Evolutionary conservation across 1,139 yeast species (phyloP), one percentile per base, ranked within the genome.

Genomic region (Taphrina wiesneri): DNA sequence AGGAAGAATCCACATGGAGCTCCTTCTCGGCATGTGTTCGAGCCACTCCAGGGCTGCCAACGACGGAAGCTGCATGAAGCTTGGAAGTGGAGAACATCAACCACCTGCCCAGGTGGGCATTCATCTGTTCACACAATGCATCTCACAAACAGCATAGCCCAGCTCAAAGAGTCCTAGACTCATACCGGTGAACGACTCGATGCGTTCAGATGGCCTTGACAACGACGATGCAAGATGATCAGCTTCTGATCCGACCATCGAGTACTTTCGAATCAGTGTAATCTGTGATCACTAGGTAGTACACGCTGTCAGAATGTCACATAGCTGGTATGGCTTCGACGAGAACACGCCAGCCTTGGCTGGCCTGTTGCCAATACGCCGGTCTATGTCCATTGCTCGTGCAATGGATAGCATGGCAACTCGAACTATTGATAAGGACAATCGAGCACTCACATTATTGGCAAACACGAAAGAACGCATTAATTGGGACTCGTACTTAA

Each of bases 381-480:
- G 64, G 21, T 25, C 46, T 19, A 21, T 41, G 19, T 60, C 64
- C 3, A 53, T 60, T 15, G 64, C 49, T 0, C 26, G 49, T 19
- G 39, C 56, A 15, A 49, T 60, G 57, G 63, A 59, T 47, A 32
- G 11, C 11, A 36, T n/a, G 63, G 32, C 54, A 5, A 17, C 51
- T 11, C 62, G 62, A 19, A 41, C 64, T 9, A 52, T 60, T 32
- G 56, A 60, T 26, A 52, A 52, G 41, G 57, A 51, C n/a, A 60
- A 60, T 30, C 43, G 91, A 62, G 87, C 91, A 0, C 77, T 78
- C 43, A 78, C 79, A 46, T 77, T 86, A 68, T 85, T 86, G 69
- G 91, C 91, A 0, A 76, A 77, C 43, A 81, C 82, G 34, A 70
- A 72, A 47, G 80, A 80, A 19, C 74, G 84, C 64, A 78, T 79